phyloP scores from a whole-genome alignment of 208 protist species.

The Naegleria lovaniensis region DNA sequence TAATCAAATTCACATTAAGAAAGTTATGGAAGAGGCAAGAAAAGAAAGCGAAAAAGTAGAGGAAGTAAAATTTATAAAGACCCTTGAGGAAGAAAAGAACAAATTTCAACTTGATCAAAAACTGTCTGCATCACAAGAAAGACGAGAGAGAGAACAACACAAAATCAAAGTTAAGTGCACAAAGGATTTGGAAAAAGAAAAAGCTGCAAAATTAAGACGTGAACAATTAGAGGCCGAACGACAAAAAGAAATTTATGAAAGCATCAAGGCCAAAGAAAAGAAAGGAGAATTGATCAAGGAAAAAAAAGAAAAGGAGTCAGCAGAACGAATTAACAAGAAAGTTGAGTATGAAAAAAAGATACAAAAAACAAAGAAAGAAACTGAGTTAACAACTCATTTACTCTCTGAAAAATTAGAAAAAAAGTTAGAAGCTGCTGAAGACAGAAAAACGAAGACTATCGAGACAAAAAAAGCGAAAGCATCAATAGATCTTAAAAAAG shows the following conservation, averaged over 20 bases:
- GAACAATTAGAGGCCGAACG: slow-evolving; percentile 22
- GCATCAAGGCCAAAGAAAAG: slow-evolving; percentile 25
- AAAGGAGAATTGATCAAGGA: slow-evolving; percentile 24
- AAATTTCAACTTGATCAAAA: slow-evolving; percentile 23
- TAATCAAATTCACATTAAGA: slow-evolving; percentile 23
- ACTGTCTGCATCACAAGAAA: slow-evolving; percentile 19
- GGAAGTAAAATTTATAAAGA: slow-evolving; percentile 21
- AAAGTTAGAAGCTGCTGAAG: neutral
- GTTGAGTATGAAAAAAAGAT: neutral
- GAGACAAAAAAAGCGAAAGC: neutral
- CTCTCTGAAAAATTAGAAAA: neutral
- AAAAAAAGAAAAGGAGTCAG: slow-evolving; percentile 30
- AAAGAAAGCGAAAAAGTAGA: slow-evolving; percentile 31
- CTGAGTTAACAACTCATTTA: neutral
- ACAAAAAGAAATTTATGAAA: slow-evolving; percentile 3
- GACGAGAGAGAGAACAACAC: neutral
- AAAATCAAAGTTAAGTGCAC: slow-evolving; percentile 21
- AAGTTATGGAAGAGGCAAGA: slow-evolving; percentile 26
- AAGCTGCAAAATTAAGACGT: slow-evolving; percentile 23
- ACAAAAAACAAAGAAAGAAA: neutral
- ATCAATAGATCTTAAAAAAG: neutral
- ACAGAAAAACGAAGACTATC: neutral
- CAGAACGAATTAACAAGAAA: neutral
- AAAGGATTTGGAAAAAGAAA: slow-evolving; percentile 26
- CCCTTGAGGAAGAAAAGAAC: slow-evolving; percentile 8